Evolutionary conservation across 148 eudicot species (phyloP), one percentile per base, ranked within the genome.

Genomic region (Rhododendron simsii): DNA sequence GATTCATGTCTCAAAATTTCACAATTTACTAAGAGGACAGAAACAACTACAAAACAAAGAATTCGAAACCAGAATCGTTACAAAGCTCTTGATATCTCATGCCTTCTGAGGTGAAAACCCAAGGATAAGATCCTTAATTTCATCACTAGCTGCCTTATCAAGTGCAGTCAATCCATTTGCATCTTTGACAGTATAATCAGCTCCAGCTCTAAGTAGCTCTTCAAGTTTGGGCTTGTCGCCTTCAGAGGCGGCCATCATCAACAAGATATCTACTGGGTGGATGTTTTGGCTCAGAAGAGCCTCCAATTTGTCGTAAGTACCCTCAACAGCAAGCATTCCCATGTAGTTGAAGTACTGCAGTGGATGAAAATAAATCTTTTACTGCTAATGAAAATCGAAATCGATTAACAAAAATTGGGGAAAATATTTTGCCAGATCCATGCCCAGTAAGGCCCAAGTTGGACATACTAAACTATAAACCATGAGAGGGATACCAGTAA

Each of bases 301-400:
- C 83, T 97, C 94, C 99, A 95, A 91, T 88, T 95, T 97, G 84
- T 95, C 99, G 74, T 97, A 97, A 47, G 99, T 53, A 44, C 98
- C 99, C 87, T 97, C 99, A 73, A 95, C 98, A 4, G 99, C 99
- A 57, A 97, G 93, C 99, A 97, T 95, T 26, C 99, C 98, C 99
- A 95, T 95, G 91, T 97, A 97, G 87, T 97, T 97, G 90, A 94
- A 96, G 89, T 96, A 96, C 99, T 97, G 95, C 82, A 85, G 45
- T 1, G 78, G 21, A 5, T 86, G 21, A 26, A 16, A 35, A 86
- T 30, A 73, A 12, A 50, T n/a, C 21, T 20, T 53, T 65, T 37
- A 35, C 47, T 37, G 44, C 21, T 37, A 74, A 35, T 0, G n/a
- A 8, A 39, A 18, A 33, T 18, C 23, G 15, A 3, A 39, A 15